Conservation (phyloP, 768 basidiomycete genomes). For the Lanmaoa rubissima region DNA sequence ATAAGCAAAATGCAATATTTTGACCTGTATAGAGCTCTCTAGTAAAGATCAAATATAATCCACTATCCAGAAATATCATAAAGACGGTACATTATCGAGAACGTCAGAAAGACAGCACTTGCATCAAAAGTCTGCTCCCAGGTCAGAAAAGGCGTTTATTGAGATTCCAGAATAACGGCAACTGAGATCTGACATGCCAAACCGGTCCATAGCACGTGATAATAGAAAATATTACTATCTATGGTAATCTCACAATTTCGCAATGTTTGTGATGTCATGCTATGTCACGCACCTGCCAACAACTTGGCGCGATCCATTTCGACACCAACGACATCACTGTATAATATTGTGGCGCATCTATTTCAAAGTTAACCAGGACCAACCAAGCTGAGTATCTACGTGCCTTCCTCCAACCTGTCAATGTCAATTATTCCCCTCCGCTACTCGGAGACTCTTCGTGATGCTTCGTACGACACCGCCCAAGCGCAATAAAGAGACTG, state of each 20-base stretch:
- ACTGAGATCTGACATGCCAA: background rate
- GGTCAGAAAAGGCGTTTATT: background rate
- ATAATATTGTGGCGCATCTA: too few relatives aligned
- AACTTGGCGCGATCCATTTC: too few relatives aligned
- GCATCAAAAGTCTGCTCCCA: background rate
- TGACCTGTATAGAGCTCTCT: background rate
- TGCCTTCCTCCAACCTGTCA: too few relatives aligned
- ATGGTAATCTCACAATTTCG: background rate
- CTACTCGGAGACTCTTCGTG: too few relatives aligned
- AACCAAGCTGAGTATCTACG: too few relatives aligned
- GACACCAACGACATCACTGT: too few relatives aligned
- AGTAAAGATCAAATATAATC: background rate
- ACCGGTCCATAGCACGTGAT: background rate
- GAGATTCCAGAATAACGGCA: background rate
- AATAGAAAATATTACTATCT: background rate
- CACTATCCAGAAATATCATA: background rate
- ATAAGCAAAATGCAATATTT: background rate
- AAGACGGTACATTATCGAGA: too few relatives aligned
- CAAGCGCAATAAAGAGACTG: too few relatives aligned
- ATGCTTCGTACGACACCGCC: too few relatives aligned
- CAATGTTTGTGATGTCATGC: background rate
- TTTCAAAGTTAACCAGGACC: too few relatives aligned
- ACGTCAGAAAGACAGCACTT: background rate
- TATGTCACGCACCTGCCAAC: too few relatives aligned
- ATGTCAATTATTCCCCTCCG: too few relatives aligned